Conservation (phyloP, 306 rosid species). For the Cucurbita maxima region DNA sequence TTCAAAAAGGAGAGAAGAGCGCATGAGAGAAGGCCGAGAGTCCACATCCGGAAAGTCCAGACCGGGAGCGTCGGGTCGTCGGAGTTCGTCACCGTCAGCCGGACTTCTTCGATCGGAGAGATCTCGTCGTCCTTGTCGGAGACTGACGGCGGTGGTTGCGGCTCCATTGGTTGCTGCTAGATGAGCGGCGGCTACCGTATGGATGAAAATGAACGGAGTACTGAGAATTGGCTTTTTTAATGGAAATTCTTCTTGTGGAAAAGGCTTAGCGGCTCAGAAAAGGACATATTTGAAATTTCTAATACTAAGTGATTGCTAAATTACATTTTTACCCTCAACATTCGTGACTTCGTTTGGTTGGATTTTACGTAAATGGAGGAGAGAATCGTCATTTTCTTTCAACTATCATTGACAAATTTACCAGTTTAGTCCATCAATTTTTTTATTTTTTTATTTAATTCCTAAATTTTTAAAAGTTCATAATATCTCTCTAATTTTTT, state of each 20-base stretch:
- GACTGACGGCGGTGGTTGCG: not conserved
- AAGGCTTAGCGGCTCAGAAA: not conserved
- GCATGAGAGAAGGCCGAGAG: conserved; percentile 47
- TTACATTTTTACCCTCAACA: too few species aligned
- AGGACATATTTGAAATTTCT: not conserved
- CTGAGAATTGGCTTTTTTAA: not conserved
- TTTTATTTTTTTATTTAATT: too few species aligned
- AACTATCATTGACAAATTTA: too few species aligned
- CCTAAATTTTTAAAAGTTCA: too few species aligned
- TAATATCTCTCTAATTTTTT: too few species aligned
- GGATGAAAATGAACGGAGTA: not conserved
- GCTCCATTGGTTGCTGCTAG: not conserved
- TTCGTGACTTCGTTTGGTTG: too few species aligned
- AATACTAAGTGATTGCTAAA: too few species aligned
- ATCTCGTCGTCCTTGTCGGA: conserved; percentile 18
- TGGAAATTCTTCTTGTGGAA: not conserved
- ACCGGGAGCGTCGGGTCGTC: conserved; percentile 55
- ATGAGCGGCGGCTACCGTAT: not conserved
- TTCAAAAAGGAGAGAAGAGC: conserved; percentile 51
- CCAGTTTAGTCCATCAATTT: too few species aligned
- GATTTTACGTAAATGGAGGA: too few species aligned
- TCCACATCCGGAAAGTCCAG: conserved; percentile 93
- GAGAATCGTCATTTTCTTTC: too few species aligned
- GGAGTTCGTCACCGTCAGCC: conserved; percentile 49
- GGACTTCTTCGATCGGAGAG: conserved; percentile 59